A percentile compares a stretch with the other conserved stretches of the same genome.
phyloP scores from a whole-genome alignment of 805 yeast species.

The Candida koratica region DNA sequence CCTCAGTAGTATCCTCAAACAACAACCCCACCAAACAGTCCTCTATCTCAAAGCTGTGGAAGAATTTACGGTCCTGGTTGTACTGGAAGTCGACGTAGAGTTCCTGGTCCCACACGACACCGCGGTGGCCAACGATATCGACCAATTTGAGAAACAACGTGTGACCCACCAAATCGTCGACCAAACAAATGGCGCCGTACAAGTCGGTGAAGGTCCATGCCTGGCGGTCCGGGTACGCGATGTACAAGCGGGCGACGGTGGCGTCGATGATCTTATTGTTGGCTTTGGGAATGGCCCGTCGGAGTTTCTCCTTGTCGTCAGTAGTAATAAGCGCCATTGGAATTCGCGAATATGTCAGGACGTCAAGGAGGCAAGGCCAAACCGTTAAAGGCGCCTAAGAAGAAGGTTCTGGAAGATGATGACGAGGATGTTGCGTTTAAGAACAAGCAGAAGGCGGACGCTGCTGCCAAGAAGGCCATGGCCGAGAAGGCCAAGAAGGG shows the following conservation, averaged over 20 bases:
- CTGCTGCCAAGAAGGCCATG: conserved; percentile 87
- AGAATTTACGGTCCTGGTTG: conserved; percentile 90
- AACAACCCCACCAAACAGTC: conserved; percentile 82
- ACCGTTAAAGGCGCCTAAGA: conserved; percentile 86
- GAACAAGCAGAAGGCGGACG: conserved; percentile 92
- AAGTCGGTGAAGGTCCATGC: conserved; percentile 88
- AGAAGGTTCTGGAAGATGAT: conserved; percentile 68
- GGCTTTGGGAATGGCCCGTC: conserved; percentile 83
- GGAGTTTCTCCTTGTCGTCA: conserved; percentile 83
- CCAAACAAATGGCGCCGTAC: conserved; percentile 80
- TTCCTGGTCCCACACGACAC: conserved; percentile 97
- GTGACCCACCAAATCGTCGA: conserved; percentile 91
- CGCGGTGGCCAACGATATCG: conserved; percentile 75
- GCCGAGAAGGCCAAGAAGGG: conserved; percentile 83
- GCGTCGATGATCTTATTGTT: conserved; percentile 86
- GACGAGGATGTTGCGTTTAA: conserved; percentile 89
- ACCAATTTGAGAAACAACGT: conserved; percentile 87
- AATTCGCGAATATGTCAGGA: conserved; percentile 62
- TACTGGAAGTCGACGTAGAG: conserved; percentile 82
- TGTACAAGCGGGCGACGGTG: conserved; percentile 82
- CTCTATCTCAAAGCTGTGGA: conserved; percentile 91
- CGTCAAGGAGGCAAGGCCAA: conserved; percentile 97
- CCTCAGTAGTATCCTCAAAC: conserved; percentile 87
- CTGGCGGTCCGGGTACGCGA: conserved; percentile 80
- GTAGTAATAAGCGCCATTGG: conserved; percentile 37